These are phyloP conservation scores for Orbilia brochopaga DNA, from an alignment of 2,329 filamentous ascomycete genomes.

Conservation along the genomic window DNA sequence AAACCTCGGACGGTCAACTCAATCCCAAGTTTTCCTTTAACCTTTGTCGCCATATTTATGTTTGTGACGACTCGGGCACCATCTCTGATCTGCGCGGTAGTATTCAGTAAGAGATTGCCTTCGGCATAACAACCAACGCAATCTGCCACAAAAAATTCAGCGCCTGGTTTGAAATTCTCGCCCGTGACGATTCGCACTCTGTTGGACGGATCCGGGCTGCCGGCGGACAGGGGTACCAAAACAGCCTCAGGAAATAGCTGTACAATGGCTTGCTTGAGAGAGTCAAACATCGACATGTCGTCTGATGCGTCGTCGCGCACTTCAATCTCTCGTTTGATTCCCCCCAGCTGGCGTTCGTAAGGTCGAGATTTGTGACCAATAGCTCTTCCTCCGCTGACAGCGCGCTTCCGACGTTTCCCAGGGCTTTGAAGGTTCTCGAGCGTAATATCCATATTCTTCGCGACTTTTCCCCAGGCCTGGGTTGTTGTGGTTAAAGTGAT, in stretches of 20 bases:
- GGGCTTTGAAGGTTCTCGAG: neutral
- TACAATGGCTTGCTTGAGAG: conserved; percentile 5
- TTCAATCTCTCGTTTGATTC: conserved; percentile 6
- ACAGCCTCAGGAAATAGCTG: conserved; percentile 3
- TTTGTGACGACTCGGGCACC: conserved; percentile 8
- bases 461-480: conserved; percentile 7
- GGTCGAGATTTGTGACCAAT: neutral
- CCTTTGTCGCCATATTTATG: conserved; percentile 6
- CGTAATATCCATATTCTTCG: conserved; percentile 10
- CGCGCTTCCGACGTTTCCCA: neutral
- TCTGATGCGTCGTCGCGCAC: neutral
- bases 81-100: neutral
- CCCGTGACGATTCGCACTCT: conserved; percentile 5
- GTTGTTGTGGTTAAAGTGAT: neutral
- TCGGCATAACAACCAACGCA: conserved; percentile 17
- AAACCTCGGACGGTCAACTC: conserved; percentile 7
- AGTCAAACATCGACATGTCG: conserved; percentile 1
- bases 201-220: conserved; percentile 5
- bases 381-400: neutral
- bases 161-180: conserved; percentile 9
- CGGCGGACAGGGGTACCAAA: conserved; percentile 6
- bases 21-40: conserved; percentile 10
- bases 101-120: neutral
- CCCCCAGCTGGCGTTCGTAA: neutral
- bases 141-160: conserved; percentile 12